Base-by-base conservation (phyloP, 495 filamentous ascomycete genomes). In the Articulospora tetracladia region DNA sequence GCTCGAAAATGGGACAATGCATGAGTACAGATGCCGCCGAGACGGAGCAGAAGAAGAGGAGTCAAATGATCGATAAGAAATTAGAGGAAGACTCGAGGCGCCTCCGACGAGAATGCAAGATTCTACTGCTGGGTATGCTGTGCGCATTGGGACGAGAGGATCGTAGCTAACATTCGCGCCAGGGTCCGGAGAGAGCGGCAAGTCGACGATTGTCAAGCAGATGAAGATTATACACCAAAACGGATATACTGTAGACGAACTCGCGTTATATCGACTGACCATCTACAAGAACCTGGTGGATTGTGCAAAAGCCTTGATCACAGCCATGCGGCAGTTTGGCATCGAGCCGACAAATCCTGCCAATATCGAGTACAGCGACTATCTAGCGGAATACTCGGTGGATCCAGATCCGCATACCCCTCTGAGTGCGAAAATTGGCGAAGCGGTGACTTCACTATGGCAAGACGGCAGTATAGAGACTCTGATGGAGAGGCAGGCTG, bases 151-250 rank as follows among this genome's bases (percentile, higher is more conserved):
- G 6, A n/a, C 55, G 23, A 27, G 15, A 19, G 7, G 50, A 27
- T 49, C 1, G 12, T 1, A 20, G 63, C 61, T 66, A 61, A 66
- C 49, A 44, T 39, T 26, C 13, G 53, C 25, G 48, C 49, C 46
- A 98, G 94, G 94, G 39, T 97, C 94, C 58, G 94, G 94, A 59
- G 94, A 98, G 80, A 97, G 93, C 74, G 94, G 94, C 52, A 98
- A 98, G 75, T 97, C 94, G 51, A 98, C 94, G 3, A 97, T 98
- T 64, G 94, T 98, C 62, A 98, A 98, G 73, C 94, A 98, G 80
- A 98, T 98, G 94, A 98, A 98, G 76, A 98, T 98, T 68, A 98
- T 98, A 65, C 94, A 98, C 68, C 89, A 97, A 68, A 96, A 96
- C 75, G 94, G 94, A 58, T 98, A 98, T 72, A 89, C 90, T 1